A percentile compares a stretch with the other conserved stretches of the same genome.
Conservation (phyloP, 2,329 filamentous ascomycete species). For the Aspergillus proliferans region DNA sequence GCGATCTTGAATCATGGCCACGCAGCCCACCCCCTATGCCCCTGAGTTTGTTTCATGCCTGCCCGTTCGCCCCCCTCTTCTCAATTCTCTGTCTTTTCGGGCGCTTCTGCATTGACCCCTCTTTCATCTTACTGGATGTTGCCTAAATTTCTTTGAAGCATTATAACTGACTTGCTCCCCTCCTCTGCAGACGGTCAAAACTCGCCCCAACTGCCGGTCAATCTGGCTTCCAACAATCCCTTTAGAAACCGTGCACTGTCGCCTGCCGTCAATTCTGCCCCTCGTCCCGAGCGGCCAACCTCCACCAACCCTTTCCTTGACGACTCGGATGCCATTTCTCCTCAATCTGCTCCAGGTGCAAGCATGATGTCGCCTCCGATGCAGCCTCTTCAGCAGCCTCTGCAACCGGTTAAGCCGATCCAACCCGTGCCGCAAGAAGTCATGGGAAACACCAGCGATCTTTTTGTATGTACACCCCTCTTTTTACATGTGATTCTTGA, state of each 20-base stretch:
- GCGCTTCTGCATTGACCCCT: slow-evolving; percentile 1
- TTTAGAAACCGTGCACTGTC: slow-evolving; percentile 44
- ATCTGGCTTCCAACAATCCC: slow-evolving; percentile 44
- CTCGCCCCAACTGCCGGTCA: slow-evolving; percentile 26
- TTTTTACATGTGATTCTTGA: neutral
- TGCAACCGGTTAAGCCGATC: neutral
- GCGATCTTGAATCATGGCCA: slow-evolving; percentile 2
- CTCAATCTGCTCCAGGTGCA: slow-evolving; percentile 28
- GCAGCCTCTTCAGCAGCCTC: slow-evolving; percentile 16
- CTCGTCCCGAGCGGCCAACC: slow-evolving; percentile 41
- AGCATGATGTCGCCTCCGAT: slow-evolving; percentile 25
- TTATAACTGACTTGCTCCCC: neutral
- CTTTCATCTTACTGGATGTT: slow-evolving; percentile 1
- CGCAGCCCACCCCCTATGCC: neutral
- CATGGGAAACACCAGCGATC: slow-evolving; percentile 48
- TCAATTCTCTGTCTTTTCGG: neutral
- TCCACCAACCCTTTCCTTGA: slow-evolving; percentile 61
- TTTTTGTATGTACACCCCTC: slow-evolving; percentile 51
- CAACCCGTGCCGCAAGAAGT: slow-evolving; percentile 26
- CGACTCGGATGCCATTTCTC: slow-evolving; percentile 34
- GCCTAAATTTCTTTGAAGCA: slow-evolving; percentile 3
- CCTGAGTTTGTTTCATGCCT: neutral
- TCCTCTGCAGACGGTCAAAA: slow-evolving; percentile 24
- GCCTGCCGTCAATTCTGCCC: slow-evolving; percentile 27
- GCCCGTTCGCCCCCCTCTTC: neutral